phyloP scores from a whole-genome alignment of 2,329 filamentous ascomycete genomes.

The Ploettnerulaceae sp. region DNA sequence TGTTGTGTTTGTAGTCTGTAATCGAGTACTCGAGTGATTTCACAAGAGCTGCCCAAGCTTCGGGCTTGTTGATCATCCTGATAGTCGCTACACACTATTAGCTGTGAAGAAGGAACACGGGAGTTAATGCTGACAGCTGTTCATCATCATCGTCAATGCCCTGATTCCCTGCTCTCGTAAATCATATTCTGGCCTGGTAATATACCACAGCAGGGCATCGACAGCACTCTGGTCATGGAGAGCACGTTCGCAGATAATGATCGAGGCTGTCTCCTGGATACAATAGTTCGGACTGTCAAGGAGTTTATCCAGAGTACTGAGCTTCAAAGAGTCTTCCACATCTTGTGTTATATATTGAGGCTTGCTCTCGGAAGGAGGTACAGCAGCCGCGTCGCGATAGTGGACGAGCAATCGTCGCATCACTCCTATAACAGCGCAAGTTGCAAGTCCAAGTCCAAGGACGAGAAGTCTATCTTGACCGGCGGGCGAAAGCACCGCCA shows the following conservation, averaged over 20 bases:
- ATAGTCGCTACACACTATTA: constrained; percentile 21
- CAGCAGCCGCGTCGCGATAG: constrained; percentile 59
- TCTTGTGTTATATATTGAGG: constrained; percentile 71
- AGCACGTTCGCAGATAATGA: constrained; percentile 51
- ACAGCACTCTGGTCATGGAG: constrained; percentile 54
- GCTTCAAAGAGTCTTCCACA: constrained; percentile 65
- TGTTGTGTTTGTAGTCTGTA: constrained; percentile 45
- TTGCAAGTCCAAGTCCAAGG: constrained; percentile 42
- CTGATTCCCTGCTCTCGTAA: constrained; percentile 53
- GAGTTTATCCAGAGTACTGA: constrained; percentile 62
- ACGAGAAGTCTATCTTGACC: constrained; percentile 28
- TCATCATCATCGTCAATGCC: constrained; percentile 52
- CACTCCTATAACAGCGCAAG: constrained; percentile 52
- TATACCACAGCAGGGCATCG: constrained; percentile 50
- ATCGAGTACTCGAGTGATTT: constrained; percentile 54
- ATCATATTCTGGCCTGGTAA: constrained; percentile 54
- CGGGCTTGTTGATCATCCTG: constrained; percentile 27
- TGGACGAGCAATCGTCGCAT: constrained; percentile 55
- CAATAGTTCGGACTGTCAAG: constrained; percentile 67
- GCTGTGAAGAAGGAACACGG: not conserved
- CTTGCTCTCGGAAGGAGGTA: constrained; percentile 60
- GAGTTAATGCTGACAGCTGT: constrained; percentile 37
- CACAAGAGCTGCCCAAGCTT: constrained; percentile 47
- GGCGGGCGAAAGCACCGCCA: constrained; percentile 30
- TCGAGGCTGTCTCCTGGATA: constrained; percentile 63